Evolutionary conservation across 1,139 yeast species (phyloP).

Genomic region (Scheffersomyces lignicola): DNA sequence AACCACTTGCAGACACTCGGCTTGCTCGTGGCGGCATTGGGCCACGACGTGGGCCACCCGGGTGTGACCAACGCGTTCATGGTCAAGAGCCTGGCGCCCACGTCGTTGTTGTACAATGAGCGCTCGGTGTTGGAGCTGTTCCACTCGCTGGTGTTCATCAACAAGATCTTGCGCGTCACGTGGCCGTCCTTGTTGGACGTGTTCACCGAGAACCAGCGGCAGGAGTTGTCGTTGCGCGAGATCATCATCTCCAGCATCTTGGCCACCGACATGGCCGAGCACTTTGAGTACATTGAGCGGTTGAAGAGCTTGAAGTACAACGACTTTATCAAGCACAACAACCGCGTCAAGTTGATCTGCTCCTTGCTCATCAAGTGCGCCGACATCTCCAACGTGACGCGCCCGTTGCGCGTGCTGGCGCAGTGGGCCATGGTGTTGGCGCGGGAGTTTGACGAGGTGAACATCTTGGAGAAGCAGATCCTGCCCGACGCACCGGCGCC

Average conservation of each 20-base stretch:
- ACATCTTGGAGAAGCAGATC: conserved; percentile 49
- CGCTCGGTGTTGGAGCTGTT: conserved; percentile 79
- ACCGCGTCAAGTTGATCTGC: conserved; percentile 50
- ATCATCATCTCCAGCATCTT: conserved; percentile 52
- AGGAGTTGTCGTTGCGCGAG: conserved; percentile 24
- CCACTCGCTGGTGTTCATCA: conserved; percentile 71
- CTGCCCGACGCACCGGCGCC: conserved; percentile 24
- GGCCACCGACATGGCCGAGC: conserved; percentile 96
- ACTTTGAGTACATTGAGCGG: conserved; percentile 67
- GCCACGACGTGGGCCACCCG: conserved; percentile 97
- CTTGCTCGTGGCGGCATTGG: conserved; percentile 78
- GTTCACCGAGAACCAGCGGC: conserved; percentile 15
- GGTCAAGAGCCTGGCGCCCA: conserved; percentile 60
- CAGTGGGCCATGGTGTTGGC: conserved; percentile 84
- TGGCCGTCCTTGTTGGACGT: conserved; percentile 58
- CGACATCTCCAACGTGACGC: conserved; percentile 87
- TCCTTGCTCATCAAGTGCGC: conserved; percentile 86
- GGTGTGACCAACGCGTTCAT: conserved; percentile 85
- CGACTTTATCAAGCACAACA: conserved; percentile 17
- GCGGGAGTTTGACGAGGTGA: conserved; percentile 74
- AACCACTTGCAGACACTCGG: conserved; percentile 54
- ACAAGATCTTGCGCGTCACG: conserved; percentile 53
- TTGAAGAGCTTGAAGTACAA: conserved; percentile 28
- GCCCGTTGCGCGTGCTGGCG: conserved; percentile 73
- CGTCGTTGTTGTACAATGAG: conserved; percentile 61